phyloP scores from a whole-genome alignment of 106 monocot genomes.

The Iris macrosiphon region DNA sequence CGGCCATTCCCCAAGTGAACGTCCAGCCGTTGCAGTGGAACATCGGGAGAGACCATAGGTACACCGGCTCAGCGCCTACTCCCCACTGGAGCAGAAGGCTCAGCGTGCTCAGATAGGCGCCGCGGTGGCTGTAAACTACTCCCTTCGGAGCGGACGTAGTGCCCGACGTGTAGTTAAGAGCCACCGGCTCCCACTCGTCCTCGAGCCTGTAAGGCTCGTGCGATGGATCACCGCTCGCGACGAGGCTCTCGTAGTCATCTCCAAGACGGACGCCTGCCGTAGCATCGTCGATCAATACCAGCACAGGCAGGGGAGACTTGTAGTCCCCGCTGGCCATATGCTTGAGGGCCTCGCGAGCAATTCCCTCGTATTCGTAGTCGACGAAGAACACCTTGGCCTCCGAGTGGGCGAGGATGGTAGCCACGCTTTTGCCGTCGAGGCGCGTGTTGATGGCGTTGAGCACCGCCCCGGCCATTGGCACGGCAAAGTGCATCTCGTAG shows the following conservation, averaged over 20 bases:
- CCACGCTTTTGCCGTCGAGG: conserved; percentile 36
- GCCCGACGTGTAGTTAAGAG: conserved; percentile 87
- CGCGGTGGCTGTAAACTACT: conserved; percentile 85
- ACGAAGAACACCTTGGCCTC: conserved; percentile 63
- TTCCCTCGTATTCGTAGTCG: conserved; percentile 38
- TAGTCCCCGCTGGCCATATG: neutral
- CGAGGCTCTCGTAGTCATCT: conserved; percentile 46
- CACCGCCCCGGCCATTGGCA: conserved; percentile 84
- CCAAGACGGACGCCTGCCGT: conserved; percentile 9
- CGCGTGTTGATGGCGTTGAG: conserved; percentile 77
- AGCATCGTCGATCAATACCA: conserved; percentile 30
- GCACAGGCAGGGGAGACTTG: neutral
- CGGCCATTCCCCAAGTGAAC: conserved; percentile 83
- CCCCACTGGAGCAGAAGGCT: conserved; percentile 61
- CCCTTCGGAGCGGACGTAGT: conserved; percentile 82
- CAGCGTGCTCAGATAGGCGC: conserved; percentile 60
- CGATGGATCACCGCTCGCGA: conserved; percentile 27
- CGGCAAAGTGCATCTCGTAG: conserved; percentile 85
- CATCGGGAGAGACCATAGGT: conserved; percentile 85
- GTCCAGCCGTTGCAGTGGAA: conserved; percentile 96
- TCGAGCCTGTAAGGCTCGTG: conserved; percentile 4
- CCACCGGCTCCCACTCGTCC: conserved; percentile 68
- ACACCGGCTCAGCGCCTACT: conserved; percentile 49
- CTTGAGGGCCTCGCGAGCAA: conserved; percentile 25
- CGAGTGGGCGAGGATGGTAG: conserved; percentile 52